phyloP scores from a whole-genome alignment of 225 moss, liverwort and hornwort genomes.

The Sphagnum contortum region DNA sequence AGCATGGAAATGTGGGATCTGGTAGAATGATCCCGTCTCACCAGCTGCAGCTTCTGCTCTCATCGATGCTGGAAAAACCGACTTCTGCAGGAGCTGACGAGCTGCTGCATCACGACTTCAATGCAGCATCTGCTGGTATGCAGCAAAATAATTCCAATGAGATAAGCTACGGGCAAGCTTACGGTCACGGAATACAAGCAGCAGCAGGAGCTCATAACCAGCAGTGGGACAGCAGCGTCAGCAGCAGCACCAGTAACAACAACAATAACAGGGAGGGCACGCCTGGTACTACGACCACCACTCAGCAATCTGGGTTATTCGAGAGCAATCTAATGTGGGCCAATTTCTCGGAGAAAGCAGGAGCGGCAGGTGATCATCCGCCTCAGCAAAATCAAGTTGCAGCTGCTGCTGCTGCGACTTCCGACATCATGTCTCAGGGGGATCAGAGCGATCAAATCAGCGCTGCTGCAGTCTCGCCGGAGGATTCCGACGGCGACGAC shows the following conservation, averaged over 20 bases:
- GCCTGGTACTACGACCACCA: slow-evolving; percentile 12
- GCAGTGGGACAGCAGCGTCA: slow-evolving; percentile 44
- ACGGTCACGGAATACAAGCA: background rate
- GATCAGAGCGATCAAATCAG: slow-evolving; percentile 17
- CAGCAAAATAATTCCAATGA: slow-evolving; percentile 10
- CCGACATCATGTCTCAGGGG: slow-evolving; percentile 1
- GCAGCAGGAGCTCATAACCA: background rate
- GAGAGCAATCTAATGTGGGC: slow-evolving; percentile 42
- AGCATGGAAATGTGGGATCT: background rate
- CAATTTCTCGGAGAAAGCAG: slow-evolving; percentile 5
- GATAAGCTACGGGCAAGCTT: slow-evolving; percentile 3
- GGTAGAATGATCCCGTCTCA: background rate
- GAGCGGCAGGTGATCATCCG: no score
- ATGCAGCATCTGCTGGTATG: background rate
- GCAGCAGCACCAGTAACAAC: slow-evolving; percentile 21
- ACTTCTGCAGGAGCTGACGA: no score
- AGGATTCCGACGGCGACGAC: slow-evolving; percentile 23
- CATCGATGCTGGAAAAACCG: no score
- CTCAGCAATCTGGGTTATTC: slow-evolving; percentile 7
- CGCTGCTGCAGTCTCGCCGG: slow-evolving; percentile 21
- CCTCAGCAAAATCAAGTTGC: no score
- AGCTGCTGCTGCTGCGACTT: no score
- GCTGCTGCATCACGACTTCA: no score
- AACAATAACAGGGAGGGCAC: slow-evolving; percentile 35
- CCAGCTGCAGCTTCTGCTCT: no score